Conservation (phyloP, 2,329 filamentous ascomycete genomes). For the Colletotrichum salicis region DNA sequence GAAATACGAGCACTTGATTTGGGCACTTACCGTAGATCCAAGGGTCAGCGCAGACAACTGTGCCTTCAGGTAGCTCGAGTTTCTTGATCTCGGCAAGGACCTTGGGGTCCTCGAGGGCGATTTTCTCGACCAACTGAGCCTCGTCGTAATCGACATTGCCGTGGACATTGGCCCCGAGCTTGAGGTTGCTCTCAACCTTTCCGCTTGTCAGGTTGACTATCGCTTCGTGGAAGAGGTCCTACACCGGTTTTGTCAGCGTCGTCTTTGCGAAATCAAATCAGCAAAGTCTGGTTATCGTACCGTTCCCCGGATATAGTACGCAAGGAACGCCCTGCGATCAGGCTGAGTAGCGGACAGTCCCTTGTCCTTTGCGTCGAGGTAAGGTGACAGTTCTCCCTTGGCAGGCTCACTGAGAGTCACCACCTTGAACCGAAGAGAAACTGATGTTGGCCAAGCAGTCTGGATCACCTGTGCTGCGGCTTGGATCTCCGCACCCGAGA, state of each 20-base stretch:
- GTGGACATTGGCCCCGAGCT: constrained; percentile 68
- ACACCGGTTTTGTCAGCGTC: constrained; percentile 2
- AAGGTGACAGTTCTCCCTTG: constrained; percentile 62
- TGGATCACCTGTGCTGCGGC: constrained; percentile 60
- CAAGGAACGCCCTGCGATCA: constrained; percentile 62
- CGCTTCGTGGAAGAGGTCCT: constrained; percentile 73
- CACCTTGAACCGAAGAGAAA: constrained; percentile 69
- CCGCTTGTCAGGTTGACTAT: constrained; percentile 60
- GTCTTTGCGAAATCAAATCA: background rate
- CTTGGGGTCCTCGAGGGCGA: constrained; percentile 63
- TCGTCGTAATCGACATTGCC: constrained; percentile 70
- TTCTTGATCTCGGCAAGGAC: constrained; percentile 72
- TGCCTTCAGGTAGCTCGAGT: constrained; percentile 68
- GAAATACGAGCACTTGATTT: too few species aligned
- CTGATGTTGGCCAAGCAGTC: constrained; percentile 63
- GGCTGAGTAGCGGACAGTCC: constrained; percentile 47
- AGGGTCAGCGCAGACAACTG: constrained; percentile 65
- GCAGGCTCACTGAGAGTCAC: constrained; percentile 69
- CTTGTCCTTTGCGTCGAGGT: constrained; percentile 59
- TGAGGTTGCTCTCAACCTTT: constrained; percentile 65
- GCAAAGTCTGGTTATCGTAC: constrained; percentile 49
- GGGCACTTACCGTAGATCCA: constrained; percentile 23
- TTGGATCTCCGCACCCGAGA: constrained; percentile 67
- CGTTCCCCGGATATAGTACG: constrained; percentile 70
- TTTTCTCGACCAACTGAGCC: constrained; percentile 66